These are phyloP conservation scores for Polygonum maritimum DNA, from an alignment of 148 eudicot species.

Conservation along the genomic window DNA sequence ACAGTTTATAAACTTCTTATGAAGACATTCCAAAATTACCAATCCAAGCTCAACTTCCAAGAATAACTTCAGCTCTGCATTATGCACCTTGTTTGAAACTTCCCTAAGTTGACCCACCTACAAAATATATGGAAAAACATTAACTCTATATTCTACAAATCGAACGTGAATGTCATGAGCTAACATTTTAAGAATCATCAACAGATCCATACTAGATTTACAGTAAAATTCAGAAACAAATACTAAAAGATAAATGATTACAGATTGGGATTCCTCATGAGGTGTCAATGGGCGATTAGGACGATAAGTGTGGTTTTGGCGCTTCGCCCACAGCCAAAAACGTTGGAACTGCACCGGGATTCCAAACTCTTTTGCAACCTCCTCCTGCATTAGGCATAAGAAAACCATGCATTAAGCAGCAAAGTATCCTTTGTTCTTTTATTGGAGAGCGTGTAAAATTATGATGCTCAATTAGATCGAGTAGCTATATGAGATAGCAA, in stretches of 20 bases:
- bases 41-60: constrained; percentile 40
- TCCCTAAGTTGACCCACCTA: constrained; percentile 58
- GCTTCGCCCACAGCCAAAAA: constrained; percentile 24
- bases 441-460: not conserved
- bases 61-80: constrained; percentile 53
- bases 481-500: not conserved
- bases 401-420: not conserved
- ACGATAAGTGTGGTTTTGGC: constrained; percentile 24
- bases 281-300: constrained; percentile 18
- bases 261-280: constrained; percentile 19
- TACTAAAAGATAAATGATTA: not conserved
- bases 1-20: not conserved
- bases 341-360: constrained; percentile 20
- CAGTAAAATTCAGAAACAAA: not conserved
- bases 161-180: not conserved
- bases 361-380: constrained; percentile 21
- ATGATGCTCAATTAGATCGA: not conserved
- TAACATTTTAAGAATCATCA: not conserved
- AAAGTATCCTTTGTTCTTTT: not conserved
- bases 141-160: not conserved
- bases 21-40: constrained; percentile 21
- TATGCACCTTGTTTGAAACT: constrained; percentile 35
- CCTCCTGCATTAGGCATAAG: constrained; percentile 12
- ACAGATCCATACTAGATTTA: not conserved
- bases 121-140: constrained; percentile 9